phyloP scores from a whole-genome alignment of 192 early-diverging fungal species.

The Coemansia pectinata region DNA sequence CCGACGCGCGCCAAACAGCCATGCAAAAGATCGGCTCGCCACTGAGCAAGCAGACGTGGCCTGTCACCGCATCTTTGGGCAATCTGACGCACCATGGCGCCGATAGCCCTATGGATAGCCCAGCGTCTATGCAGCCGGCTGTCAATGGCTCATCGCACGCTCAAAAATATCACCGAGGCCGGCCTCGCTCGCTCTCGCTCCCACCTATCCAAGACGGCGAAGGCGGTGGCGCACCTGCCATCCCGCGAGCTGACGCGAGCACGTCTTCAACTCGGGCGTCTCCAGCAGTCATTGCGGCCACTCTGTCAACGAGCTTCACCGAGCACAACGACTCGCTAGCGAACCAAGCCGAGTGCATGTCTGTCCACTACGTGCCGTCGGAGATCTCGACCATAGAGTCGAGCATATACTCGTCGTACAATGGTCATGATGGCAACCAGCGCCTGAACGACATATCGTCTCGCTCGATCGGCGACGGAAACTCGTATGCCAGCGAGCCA shows the following conservation, averaged over 20 bases:
- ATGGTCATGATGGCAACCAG: conserved; percentile 20
- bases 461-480: conserved; percentile 34
- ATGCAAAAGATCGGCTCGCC: conserved; percentile 35
- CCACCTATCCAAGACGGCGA: conserved; percentile 19
- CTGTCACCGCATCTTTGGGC: conserved; percentile 23
- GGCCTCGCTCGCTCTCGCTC: conserved; percentile 33
- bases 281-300: conserved; percentile 35
- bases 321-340: conserved; percentile 27
- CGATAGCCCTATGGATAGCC: not conserved
- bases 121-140: not conserved
- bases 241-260: not conserved
- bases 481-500: conserved; percentile 47
- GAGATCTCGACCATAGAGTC: conserved; percentile 56
- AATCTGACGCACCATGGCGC: conserved; percentile 11
- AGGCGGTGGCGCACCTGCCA: not conserved
- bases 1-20: not conserved
- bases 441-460: conserved; percentile 26
- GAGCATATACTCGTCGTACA: conserved; percentile 47
- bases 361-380: conserved; percentile 41
- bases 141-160: not conserved
- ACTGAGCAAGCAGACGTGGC: conserved; percentile 49
- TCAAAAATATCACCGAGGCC: conserved; percentile 3
- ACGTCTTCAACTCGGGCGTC: conserved; percentile 11
- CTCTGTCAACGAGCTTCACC: conserved; percentile 51
- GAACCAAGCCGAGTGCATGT: conserved; percentile 25